Base-by-base conservation (phyloP, 1,139 yeast genomes). In the Yamadazyma triangularis region DNA sequence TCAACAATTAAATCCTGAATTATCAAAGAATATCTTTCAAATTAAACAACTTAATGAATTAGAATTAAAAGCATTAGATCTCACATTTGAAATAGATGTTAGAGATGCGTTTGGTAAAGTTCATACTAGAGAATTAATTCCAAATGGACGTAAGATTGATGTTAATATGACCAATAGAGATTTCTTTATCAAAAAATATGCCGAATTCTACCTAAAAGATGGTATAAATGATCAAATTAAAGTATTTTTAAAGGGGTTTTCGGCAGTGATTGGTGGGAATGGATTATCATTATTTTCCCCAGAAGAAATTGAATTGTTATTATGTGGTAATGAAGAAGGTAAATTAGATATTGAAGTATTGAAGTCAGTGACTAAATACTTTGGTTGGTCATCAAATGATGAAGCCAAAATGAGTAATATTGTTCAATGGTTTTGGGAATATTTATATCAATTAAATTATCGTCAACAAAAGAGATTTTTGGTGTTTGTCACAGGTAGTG, bases 401-500 rank as follows among this genome's bases (percentile, higher is more conserved):
- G 63, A 55, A 4, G 72, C 75, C 0, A 42, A 50, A 13, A 42
- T 50, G 1, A 60, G 70, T 4, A 36, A 42, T 0, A 61, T 77
- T 0, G 65, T 87, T 4, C 36, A 48, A 21, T 89, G 97, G 96
- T 86, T 91, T 50, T 91, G 97, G 97, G 77, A 79, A 14, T 75
- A 76, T 50, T 66, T 88, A 41, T 59, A 58, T 9, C 47, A 52
- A 4, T 58, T 82, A 42, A 54, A 63, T 2, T 60, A 62, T 25
- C 45, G 41, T 1, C 59, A 70, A 20, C 93, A 85, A 44, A 76
- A 78, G 42, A 73, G 71, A 42, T 60, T 89, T 24, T 58, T 91
- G 25, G 66, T 71, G 21, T 91, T 91, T 56, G 79, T 89, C 4
- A 88, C 96, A 0, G 96, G 97, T 0, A 80, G 95, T 1, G 96